Evolutionary conservation across 495 filamentous ascomycete genomes (phyloP), one percentile per base, ranked within the genome.

Genomic region (Haplographium delicatum): DNA sequence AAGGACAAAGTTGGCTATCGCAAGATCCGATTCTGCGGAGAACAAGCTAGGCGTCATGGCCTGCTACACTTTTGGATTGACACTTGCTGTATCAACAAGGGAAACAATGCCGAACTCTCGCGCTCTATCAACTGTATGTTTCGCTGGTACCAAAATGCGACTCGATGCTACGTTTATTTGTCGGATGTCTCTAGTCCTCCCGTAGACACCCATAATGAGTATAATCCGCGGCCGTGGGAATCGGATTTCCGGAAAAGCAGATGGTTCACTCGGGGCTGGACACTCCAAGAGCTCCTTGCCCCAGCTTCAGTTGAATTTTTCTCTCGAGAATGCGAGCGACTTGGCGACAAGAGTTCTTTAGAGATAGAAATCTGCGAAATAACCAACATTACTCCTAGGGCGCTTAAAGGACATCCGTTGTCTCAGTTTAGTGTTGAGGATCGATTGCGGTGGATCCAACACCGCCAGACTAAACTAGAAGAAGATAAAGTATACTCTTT

Each of bases 11-110:
- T 34, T 38, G 34, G 34, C 34, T 38, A 31, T 31, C 6, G 13
- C 6, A 31, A 31, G 28, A 31, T 31, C 28, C 28, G 28, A 13
- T 31, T 31, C 28, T 31, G 28, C 28, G 28, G 28, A 31, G 28
- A 31, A 6, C 28, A 31, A 31, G 28, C 28, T 6, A 38, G 34
- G 18, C 34, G 18, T 7, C 28, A 68, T 58, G 34, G 63, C 53
- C n/a, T 33, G 51, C 19, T 39, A 42, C 41, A 56, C 49, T 27
- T 35, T 34, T 6, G 56, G 44, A 15, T 39, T 27, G 37, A 40
- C 37, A n/a, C n/a, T n/a, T 31, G 28, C 13, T 31, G 28, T 31
- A 31, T 31, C 13, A 31, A 31, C 28, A 31, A 43, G 40, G 20
- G 9, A 27, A 43, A 24, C 19, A 20, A 43, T 20, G 40, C 40